Evolutionary conservation across 2,329 filamentous ascomycete genomes (phyloP), one percentile per base, ranked within the genome.

Genomic region (Cercospora beticola): DNA sequence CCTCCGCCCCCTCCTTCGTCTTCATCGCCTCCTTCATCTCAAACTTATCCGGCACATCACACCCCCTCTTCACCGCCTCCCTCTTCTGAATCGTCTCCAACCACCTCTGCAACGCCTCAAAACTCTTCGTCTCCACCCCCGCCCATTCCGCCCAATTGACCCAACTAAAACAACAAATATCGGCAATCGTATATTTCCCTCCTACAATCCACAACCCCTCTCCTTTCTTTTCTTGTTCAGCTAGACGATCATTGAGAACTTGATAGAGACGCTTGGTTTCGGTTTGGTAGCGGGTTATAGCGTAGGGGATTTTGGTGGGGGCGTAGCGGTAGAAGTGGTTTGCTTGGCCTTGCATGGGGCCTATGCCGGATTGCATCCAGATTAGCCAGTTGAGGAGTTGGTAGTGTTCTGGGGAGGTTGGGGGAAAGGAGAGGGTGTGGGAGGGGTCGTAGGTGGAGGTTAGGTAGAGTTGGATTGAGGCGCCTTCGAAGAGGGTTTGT

Each of bases 261-360:
- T 78, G 75, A 71, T 82, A 84, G 4, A 85, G 76, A 4, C 83
- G 80, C 69, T 81, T 82, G 4, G 83, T 84, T 73, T 85, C 83
- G 30, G 82, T 81, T 46, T 81, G 78, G 69, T 83, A 85, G n/a
- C 83, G 78, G 26, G 82, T 77, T 67, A 83, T 83, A 2, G 77
- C 82, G 68, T 83, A 84, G 62, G 79, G 74, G 26, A 83, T 83
- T 68, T 82, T 81, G 12, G 74, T 76, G 1, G 77, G 77, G 2
- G 82, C 82, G 56, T 82, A 83, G 62, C 80, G 79, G 67, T 79
- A 79, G 78, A 84, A 84, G 71, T 83, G 81, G 66, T 83, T 83
- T 9, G 82, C 82, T 77, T 84, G 82, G 31, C 81, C 81, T 71
- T 72, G 78, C 56, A 68, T 66, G 6, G 63, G 57, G 65, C 63